A percentile compares a stretch with the other conserved stretches of the same genome.
Conservation (phyloP, 495 filamentous ascomycete genomes). For the Annulohypoxylon maeteangense region DNA sequence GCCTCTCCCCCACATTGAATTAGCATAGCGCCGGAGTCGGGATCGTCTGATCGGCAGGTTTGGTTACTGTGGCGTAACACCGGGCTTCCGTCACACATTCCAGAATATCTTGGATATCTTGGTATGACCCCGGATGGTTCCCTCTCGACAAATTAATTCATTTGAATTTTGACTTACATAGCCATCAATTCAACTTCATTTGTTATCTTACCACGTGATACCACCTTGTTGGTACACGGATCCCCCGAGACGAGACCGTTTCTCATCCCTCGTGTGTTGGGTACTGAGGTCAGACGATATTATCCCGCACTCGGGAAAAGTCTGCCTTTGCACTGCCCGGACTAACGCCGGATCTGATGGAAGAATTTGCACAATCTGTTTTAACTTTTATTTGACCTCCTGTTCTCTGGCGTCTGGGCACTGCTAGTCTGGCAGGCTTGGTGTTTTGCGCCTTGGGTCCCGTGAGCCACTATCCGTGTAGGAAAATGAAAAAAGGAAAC, state of each 20-base stretch:
- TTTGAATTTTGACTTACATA: too few species aligned
- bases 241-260: neutral
- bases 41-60: constrained; percentile 11
- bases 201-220: neutral
- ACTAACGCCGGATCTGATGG: constrained; percentile 3
- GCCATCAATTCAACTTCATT: neutral
- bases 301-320: neutral
- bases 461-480: neutral
- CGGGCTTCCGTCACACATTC: constrained; percentile 26
- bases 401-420: neutral
- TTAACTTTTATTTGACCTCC: neutral
- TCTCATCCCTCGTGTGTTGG: neutral
- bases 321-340: neutral
- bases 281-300: neutral
- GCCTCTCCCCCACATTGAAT: constrained; percentile 23
- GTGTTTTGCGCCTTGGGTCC: neutral
- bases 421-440: neutral
- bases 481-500: neutral
- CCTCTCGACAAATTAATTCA: constrained; percentile 8
- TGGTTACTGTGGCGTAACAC: constrained; percentile 7
- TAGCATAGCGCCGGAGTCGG: constrained; percentile 14
- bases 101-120: constrained; percentile 27
- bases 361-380: neutral
- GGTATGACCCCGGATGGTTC: constrained; percentile 3
- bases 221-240: neutral